Evolutionary conservation across 129 eudicot genomes (phyloP).

Genomic region (Sambucus nigra): DNA sequence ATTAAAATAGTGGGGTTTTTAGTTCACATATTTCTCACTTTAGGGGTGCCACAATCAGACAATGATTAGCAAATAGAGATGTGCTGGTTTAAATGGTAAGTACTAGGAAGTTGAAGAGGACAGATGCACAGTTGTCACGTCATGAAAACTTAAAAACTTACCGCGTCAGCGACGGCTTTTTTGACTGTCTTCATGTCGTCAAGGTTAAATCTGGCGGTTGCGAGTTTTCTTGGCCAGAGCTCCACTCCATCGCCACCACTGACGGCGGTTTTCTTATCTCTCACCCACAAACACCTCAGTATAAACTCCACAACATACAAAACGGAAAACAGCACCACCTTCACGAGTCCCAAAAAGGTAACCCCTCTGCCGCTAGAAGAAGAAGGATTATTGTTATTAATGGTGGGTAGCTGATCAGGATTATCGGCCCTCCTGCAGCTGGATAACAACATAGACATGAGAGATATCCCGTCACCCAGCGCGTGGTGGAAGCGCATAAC

Average conservation of each 20-base stretch:
- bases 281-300: conserved; percentile 37
- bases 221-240: conserved; percentile 72
- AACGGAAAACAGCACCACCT: conserved; percentile 37
- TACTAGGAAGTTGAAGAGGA: no score
- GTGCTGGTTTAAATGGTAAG: no score
- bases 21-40: no score
- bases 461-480: conserved; percentile 76
- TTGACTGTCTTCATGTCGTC: conserved; percentile 82
- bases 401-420: conserved; percentile 33
- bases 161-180: conserved; percentile 46
- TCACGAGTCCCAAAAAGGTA: conserved; percentile 13
- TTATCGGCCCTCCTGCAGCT: conserved; percentile 33
- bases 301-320: conserved; percentile 37
- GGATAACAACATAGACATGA: conserved; percentile 58
- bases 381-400: background rate
- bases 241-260: conserved; percentile 87
- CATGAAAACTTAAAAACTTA: no score
- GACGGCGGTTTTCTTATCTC: conserved; percentile 42
- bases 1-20: no score
- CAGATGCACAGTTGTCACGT: no score
- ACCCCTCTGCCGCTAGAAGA: background rate
- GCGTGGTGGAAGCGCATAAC: conserved; percentile 83
- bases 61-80: no score
- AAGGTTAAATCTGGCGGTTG: conserved; percentile 44
- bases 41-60: no score